Percentiles rank a stretch among this genome's conserved stretches.
phyloP scores from a whole-genome alignment of 352 stramenopile genomes.

The Aphanomyces euteiches region DNA sequence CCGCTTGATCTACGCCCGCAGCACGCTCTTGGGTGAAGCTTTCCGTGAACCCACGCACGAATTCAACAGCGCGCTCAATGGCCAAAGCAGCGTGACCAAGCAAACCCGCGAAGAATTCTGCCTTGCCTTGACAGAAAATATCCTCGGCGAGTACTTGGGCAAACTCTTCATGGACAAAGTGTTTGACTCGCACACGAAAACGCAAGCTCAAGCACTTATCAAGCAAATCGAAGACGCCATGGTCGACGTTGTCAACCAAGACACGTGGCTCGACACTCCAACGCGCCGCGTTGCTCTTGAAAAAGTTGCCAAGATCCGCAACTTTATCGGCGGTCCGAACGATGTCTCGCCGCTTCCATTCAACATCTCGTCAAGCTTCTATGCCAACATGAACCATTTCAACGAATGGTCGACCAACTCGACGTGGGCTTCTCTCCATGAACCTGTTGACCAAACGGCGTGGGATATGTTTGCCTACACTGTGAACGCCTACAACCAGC shows the following conservation, averaged over 20 bases:
- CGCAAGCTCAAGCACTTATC: constrained; percentile 70
- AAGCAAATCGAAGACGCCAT: constrained; percentile 81
- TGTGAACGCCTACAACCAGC: constrained; percentile 85
- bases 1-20: constrained; percentile 52
- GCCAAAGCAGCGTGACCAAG: neutral
- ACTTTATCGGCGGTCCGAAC: constrained; percentile 63
- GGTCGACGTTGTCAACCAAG: constrained; percentile 70
- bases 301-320: constrained; percentile 86
- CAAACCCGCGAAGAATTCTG: constrained; percentile 49
- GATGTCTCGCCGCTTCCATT: constrained; percentile 50
- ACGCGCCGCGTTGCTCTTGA: constrained; percentile 79
- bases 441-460: constrained; percentile 48
- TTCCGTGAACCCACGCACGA: constrained; percentile 48
- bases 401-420: constrained; percentile 37
- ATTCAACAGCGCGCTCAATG: constrained; percentile 43
- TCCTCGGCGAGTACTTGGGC: constrained; percentile 83
- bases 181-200: constrained; percentile 80
- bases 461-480: constrained; percentile 91
- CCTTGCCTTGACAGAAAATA: constrained; percentile 67
- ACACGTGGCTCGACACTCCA: constrained; percentile 84
- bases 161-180: constrained; percentile 86
- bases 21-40: constrained; percentile 43
- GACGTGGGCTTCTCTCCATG: constrained; percentile 39
- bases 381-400: constrained; percentile 51
- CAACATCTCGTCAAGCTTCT: constrained; percentile 49